Evolutionary conservation across 2,329 filamentous ascomycete species (phyloP).

Genomic region (Bipolaris oryzae): DNA sequence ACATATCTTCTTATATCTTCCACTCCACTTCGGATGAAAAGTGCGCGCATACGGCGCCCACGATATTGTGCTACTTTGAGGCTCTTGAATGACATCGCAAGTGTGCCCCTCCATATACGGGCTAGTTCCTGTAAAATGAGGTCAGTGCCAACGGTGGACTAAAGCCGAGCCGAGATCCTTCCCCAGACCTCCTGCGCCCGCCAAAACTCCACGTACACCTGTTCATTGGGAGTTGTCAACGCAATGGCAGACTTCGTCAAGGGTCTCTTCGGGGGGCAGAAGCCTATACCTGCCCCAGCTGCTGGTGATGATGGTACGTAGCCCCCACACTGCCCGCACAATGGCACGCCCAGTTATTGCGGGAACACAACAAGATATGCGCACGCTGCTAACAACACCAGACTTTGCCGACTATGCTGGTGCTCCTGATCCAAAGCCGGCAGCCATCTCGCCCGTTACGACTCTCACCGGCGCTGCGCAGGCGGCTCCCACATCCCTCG

Average conservation of each 20-base stretch:
- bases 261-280: conserved; percentile 71
- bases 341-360: conserved; percentile 17
- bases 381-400: conserved; percentile 47
- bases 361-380: not conserved
- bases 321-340: conserved; percentile 9
- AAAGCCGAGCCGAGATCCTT: conserved; percentile 28
- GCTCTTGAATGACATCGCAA: conserved; percentile 9
- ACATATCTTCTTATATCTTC: not conserved
- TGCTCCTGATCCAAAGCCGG: conserved; percentile 69
- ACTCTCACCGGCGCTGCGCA: conserved; percentile 44
- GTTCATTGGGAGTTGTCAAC: conserved; percentile 30
- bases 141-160: conserved; percentile 29
- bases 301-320: conserved; percentile 68
- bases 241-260: conserved; percentile 64
- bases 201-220: conserved; percentile 26
- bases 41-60: not conserved
- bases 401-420: conserved; percentile 95
- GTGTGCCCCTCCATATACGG: conserved; percentile 32
- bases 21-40: too few species aligned
- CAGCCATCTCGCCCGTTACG: conserved; percentile 54
- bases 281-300: conserved; percentile 61
- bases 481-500: conserved; percentile 49
- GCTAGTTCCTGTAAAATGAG: conserved; percentile 35
- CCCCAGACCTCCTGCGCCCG: conserved; percentile 22
- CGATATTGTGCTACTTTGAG: not conserved